Percentiles rank a stretch among this genome's conserved stretches.
These are phyloP conservation scores for Antitrichia curtipendula DNA, from an alignment of 225 moss, liverwort and hornwort species.

Conservation along the genomic window DNA sequence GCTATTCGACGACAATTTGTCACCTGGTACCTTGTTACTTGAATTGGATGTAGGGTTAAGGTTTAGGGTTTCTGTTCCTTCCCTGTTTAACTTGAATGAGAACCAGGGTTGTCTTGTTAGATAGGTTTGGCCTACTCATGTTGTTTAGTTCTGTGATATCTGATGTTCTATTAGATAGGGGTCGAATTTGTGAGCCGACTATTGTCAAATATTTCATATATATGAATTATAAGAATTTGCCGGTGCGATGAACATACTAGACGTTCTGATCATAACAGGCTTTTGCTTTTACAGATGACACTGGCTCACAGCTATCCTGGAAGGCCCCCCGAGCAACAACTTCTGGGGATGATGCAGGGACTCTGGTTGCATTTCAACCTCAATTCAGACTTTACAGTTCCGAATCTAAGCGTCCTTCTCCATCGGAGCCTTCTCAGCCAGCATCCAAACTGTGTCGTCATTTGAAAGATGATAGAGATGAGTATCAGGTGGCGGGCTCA, in stretches of 20 bases:
- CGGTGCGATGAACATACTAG: background rate
- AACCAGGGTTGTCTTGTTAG: background rate
- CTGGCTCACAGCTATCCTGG: background rate
- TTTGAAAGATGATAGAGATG: constrained; percentile 7
- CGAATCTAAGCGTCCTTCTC: constrained; percentile 4
- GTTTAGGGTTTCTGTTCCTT: background rate
- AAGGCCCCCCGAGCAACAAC: background rate
- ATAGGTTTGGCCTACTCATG: background rate
- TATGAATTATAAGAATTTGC: background rate
- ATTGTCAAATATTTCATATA: background rate
- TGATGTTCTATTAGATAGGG: background rate
- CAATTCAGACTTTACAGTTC: background rate
- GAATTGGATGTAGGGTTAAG: background rate
- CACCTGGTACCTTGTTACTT: background rate
- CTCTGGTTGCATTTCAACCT: constrained; percentile 2
- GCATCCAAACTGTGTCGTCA: constrained; percentile 3
- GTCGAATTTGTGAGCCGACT: background rate
- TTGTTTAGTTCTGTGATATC: background rate
- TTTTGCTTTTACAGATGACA: background rate
- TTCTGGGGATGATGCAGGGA: background rate
- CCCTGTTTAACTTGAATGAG: background rate
- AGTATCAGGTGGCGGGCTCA: constrained; percentile 1
- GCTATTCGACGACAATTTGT: constrained; percentile 1
- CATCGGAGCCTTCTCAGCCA: background rate
- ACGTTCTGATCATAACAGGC: background rate